phyloP scores from a whole-genome alignment of 2,329 filamentous ascomycete genomes.

The Stachybotrys chartarum region DNA sequence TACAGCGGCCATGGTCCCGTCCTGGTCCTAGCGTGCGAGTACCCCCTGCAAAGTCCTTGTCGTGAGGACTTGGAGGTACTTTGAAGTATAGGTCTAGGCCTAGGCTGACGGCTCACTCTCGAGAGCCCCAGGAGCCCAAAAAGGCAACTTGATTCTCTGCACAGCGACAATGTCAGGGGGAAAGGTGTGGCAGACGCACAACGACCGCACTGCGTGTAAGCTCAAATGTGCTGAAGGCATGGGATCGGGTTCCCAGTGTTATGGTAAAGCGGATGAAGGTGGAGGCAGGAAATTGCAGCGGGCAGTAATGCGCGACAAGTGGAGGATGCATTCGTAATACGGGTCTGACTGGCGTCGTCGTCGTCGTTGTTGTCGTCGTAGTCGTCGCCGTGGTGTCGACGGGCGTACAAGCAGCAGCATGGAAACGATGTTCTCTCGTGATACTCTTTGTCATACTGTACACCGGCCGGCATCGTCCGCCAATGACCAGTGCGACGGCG shows the following conservation, averaged over 20 bases:
- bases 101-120: neutral
- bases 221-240: neutral
- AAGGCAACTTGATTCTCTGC: neutral
- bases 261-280: neutral
- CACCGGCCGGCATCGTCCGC: too few species aligned
- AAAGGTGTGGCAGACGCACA: neutral
- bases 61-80: neutral
- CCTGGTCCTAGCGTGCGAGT: neutral
- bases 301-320: neutral
- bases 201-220: neutral
- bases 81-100: neutral
- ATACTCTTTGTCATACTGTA: too few species aligned
- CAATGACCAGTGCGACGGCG: too few species aligned
- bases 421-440: too few species aligned
- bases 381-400: neutral
- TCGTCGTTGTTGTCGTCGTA: neutral
- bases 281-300: neutral
- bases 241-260: neutral
- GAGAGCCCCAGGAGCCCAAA: neutral
- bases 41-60: neutral
- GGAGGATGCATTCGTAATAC: neutral
- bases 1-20: neutral
- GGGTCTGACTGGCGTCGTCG: neutral
- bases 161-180: neutral
- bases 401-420: too few species aligned